Evolutionary conservation across 306 rosid genomes (phyloP).

Genomic region (Albizia julibrissin): DNA sequence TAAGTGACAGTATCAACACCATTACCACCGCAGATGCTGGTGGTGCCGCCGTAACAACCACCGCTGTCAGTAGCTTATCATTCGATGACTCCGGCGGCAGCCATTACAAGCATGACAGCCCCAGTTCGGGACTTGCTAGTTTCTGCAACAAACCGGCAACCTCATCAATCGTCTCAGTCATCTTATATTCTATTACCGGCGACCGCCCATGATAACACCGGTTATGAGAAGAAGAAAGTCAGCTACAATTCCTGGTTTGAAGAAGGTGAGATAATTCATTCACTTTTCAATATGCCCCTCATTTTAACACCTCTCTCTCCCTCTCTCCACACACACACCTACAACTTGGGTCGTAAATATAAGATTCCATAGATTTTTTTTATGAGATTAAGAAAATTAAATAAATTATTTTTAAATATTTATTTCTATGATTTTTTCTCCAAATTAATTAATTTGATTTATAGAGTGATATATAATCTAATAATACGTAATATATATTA

Average conservation of each 20-base stretch:
- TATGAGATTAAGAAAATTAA: too few relatives aligned
- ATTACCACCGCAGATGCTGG: background rate
- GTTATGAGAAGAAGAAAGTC: background rate
- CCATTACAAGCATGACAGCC: background rate
- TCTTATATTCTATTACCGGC: slow-evolving; percentile 7
- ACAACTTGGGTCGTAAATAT: too few relatives aligned
- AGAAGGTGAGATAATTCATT: slow-evolving; percentile 33
- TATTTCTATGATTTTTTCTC: too few relatives aligned
- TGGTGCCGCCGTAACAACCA: background rate
- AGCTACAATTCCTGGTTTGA: slow-evolving; percentile 35
- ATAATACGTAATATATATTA: too few relatives aligned
- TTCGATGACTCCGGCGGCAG: background rate
- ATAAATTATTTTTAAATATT: too few relatives aligned
- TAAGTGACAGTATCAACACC: background rate
- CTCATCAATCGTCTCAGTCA: background rate
- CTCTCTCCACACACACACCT: too few relatives aligned
- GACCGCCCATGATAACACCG: background rate
- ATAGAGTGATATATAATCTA: too few relatives aligned
- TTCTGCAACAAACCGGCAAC: background rate
- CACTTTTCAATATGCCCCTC: background rate
- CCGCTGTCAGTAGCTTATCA: background rate
- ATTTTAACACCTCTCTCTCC: background rate
- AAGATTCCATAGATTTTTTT: too few relatives aligned
- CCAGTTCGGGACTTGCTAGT: background rate
- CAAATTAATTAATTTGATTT: too few relatives aligned